Evolutionary conservation across 139 green algal species (phyloP), one percentile per base, ranked within the genome.

Genomic region (Chlamydomonas sphaeroides): DNA sequence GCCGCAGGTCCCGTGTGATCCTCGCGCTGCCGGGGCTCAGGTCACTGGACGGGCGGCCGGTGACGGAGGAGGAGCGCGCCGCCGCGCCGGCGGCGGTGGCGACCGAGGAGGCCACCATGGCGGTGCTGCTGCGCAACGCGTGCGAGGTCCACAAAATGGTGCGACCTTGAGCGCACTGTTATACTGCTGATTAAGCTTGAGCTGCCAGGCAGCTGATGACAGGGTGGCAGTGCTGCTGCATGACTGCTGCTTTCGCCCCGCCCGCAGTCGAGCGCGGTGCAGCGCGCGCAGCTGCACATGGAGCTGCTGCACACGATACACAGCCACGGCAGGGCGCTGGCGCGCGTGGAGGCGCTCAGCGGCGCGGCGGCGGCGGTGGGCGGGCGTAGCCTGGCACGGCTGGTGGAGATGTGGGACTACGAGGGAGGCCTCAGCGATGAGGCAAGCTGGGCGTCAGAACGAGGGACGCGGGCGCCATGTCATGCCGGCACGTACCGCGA

Each of bases 111-210:
- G 77, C 88, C 7, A 72, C 90, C 35, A 78, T 95, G 79, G 78
- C 90, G 10, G 84, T 95, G 32, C 91, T 94, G 88, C 61, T 93
- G 28, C 83, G 65, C 73, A 96, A 93, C 48, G 90, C 90, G 7
- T 95, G 93, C 80, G 80, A 92, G 48, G 91, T 93, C 41, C 92
- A 95, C 89, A 95, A 95, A 79, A 88, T 96, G 88, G 91, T 93
- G 49, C 72, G 86, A n/a, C n/a, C n/a, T n/a, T n/a, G n/a, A n/a
- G n/a, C n/a, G n/a, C n/a, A n/a, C n/a, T n/a, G n/a, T n/a, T n/a
- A n/a, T n/a, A n/a, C n/a, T n/a, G n/a, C n/a, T n/a, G n/a, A n/a
- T n/a, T n/a, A n/a, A n/a, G n/a, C n/a, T n/a, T n/a, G n/a, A n/a
- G n/a, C n/a, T n/a, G n/a, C n/a, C n/a, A n/a, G n/a, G n/a, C n/a